Conservation (phyloP, 2,329 filamentous ascomycete genomes). For the Thielaviopsis musarum region DNA sequence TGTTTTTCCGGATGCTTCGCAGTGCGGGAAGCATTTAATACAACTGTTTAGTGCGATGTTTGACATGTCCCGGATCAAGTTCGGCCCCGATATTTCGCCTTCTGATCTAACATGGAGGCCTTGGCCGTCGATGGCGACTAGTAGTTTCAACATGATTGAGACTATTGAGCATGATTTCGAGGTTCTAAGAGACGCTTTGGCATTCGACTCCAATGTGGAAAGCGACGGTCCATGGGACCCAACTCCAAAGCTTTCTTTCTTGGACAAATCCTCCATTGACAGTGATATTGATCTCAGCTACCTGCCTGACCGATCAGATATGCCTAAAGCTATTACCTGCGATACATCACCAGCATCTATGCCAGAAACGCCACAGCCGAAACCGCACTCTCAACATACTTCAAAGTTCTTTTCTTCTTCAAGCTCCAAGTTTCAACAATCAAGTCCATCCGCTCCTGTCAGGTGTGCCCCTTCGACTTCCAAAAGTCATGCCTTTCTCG, state of each 20-base stretch:
- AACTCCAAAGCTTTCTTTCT: neutral
- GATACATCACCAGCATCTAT: neutral
- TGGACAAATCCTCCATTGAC: neutral
- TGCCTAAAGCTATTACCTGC: neutral
- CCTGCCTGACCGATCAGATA: neutral
- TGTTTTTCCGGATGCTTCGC: neutral
- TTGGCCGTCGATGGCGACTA: neutral
- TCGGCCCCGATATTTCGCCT: neutral
- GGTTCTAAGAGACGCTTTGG: neutral
- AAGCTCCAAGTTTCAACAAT: neutral
- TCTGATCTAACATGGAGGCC: conserved; percentile 1
- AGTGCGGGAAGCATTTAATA: neutral
- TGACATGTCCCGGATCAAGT: neutral
- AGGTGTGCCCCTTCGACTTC: neutral
- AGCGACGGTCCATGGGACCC: neutral
- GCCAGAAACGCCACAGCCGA: neutral
- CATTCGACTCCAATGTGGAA: neutral
- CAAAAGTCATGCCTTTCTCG: neutral
- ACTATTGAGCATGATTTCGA: neutral
- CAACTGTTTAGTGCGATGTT: neutral
- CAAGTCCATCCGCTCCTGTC: neutral
- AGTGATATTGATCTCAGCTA: neutral
- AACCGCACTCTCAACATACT: neutral
- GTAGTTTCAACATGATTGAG: neutral
- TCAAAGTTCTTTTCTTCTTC: neutral